Evolutionary conservation across 805 yeast species (phyloP).

Genomic region (Starmerella potacharoeniae): DNA sequence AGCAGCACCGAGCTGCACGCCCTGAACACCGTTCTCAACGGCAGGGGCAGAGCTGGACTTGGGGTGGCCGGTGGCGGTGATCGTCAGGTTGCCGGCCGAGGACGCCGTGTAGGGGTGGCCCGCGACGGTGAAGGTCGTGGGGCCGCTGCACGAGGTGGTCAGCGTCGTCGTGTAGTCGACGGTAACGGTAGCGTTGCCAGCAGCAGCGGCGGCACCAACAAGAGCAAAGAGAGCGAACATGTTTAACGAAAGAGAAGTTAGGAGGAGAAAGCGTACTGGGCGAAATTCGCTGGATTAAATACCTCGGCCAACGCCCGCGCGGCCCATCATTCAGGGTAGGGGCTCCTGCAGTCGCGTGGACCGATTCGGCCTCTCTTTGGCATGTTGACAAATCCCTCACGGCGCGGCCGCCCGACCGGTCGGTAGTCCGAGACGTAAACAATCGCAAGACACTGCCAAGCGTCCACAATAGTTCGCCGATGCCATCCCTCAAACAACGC

Average conservation of each 20-base stretch:
- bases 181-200: slow-evolving; percentile 2
- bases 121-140: slow-evolving; percentile 3
- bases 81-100: slow-evolving; percentile 3
- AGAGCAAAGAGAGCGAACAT: slow-evolving; percentile 10
- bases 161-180: slow-evolving; percentile 7
- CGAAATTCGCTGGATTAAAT: neutral
- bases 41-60: neutral
- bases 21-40: slow-evolving; percentile 6
- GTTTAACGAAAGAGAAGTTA: neutral
- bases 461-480: too few species aligned
- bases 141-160: slow-evolving; percentile 10
- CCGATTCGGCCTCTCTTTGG: neutral
- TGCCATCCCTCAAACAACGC: too few species aligned
- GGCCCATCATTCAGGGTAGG: neutral
- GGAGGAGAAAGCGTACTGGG: neutral
- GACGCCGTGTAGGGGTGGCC: slow-evolving; percentile 7
- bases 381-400: neutral
- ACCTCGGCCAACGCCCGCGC: neutral
- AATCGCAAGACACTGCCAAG: too few species aligned
- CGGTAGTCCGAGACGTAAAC: neutral
- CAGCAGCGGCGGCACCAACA: slow-evolving; percentile 2
- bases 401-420: neutral
- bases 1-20: neutral
- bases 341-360: neutral
- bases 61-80: slow-evolving; percentile 1